Base-by-base conservation (phyloP, 345 rosid genomes). In the Geranium brycei region DNA sequence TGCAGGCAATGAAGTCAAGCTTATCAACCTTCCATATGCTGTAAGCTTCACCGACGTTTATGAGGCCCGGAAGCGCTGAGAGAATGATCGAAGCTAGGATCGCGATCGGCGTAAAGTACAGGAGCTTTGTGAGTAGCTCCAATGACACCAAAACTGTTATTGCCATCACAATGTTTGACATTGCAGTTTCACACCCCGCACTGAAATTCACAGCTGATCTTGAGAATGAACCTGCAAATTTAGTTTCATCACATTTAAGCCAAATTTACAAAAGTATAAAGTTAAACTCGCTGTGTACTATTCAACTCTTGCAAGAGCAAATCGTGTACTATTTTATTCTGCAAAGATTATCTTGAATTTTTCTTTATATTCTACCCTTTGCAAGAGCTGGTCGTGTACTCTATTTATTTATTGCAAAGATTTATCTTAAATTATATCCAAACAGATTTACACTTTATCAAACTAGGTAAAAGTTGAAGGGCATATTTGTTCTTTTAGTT, bases 121-220 rank as follows among this genome's bases (percentile, higher is more conserved):
- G 76, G 23, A 91, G 82, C 79, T 64, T 84, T 0, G 96, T 91
- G 47, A 89, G 68, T 7, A 88, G 59, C 60, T 85, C 78, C 67
- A 91, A 72, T 19, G 84, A 81, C 58, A 89, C 51, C 14, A 91
- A 68, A 62, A 91, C 95, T 3, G 98, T 86, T 0, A 84, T 64
- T 1, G 96, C 82, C 98, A 89, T 91, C 63, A 91, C 98, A 12
- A 91, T 72, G 60, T 91, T 91, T 51, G 98, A 89, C 73, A 87
- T 56, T 0, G 89, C 85, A 0, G 88, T 89, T 69, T 89, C 95
- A 69, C 96, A 82, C 0, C 98, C 92, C 0, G 98, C 95, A 4
- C 83, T 81, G 56, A 82, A 87, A 67, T 91, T 91, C 61, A 91
- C 98, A 0, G 98, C 98, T 3, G 86, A 84, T 30, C 98, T 85